Conservation (phyloP, 2,329 filamentous ascomycete genomes). For the Ophiosphaerella herpotricha region DNA sequence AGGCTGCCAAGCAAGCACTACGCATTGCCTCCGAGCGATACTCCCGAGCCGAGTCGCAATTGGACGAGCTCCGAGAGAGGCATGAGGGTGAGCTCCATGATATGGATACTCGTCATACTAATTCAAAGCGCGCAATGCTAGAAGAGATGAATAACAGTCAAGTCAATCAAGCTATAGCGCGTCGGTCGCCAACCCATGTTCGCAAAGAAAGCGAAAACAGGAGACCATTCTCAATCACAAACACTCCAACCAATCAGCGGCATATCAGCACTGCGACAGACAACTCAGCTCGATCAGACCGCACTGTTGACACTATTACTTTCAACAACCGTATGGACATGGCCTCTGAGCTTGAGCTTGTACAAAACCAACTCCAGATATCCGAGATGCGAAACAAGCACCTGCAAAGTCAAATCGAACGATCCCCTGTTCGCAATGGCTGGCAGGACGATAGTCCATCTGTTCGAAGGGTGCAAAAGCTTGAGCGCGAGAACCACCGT, state of each 20-base stretch:
- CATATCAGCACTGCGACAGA: conserved; percentile 68
- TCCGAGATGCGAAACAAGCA: conserved; percentile 95
- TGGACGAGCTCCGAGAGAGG: conserved; percentile 75
- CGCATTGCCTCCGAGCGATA: conserved; percentile 82
- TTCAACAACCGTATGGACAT: conserved; percentile 90
- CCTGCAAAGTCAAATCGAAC: conserved; percentile 83
- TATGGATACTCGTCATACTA: conserved; percentile 63
- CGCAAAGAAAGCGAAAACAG: conserved; percentile 63
- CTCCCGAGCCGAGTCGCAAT: conserved; percentile 78
- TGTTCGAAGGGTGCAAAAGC: conserved; percentile 79
- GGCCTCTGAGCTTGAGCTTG: conserved; percentile 85
- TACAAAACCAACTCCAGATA: conserved; percentile 92
- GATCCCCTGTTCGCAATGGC: conserved; percentile 65
- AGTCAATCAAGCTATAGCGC: conserved; percentile 56
- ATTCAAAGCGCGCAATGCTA: conserved; percentile 73
- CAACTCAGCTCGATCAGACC: conserved; percentile 83
- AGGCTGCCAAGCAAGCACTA: conserved; percentile 85
- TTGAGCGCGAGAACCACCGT: conserved; percentile 88
- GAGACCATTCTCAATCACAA: conserved; percentile 72
- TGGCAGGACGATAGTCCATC: conserved; percentile 79
- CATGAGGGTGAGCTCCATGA: conserved; percentile 73
- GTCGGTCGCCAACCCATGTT: conserved; percentile 73
- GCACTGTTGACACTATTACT: conserved; percentile 79
- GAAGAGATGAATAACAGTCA: conserved; percentile 90
- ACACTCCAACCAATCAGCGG: conserved; percentile 74